Evolutionary conservation across 345 rosid genomes (phyloP).

Genomic region (Eucalyptus polybractea): DNA sequence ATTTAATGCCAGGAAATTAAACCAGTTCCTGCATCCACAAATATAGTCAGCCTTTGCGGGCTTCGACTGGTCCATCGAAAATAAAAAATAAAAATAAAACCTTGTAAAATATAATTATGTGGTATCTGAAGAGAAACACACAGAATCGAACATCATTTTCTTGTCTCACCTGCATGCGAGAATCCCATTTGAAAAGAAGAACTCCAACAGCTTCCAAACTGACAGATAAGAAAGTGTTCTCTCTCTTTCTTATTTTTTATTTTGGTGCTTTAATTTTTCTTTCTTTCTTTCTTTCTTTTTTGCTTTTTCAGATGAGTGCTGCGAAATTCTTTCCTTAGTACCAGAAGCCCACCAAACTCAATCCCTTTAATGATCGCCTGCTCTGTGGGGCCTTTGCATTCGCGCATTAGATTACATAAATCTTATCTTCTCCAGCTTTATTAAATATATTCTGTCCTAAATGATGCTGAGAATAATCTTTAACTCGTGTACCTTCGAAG

Average conservation of each 20-base stretch:
- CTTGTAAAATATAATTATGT: not conserved
- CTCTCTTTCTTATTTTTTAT: not conserved
- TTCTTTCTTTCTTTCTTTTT: not conserved
- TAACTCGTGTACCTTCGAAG: not conserved
- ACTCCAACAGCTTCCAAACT: not conserved
- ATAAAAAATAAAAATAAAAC: not conserved
- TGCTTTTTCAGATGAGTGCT: not conserved
- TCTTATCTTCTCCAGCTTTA: not conserved
- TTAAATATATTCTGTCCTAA: not conserved
- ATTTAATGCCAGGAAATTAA: not conserved
- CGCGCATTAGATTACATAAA: not conserved
- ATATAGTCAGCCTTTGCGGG: not conserved
- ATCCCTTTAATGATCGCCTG: not conserved
- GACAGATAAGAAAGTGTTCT: not conserved
- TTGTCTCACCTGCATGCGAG: not conserved
- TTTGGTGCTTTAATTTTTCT: not conserved
- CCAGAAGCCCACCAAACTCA: not conserved
- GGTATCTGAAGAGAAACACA: not conserved
- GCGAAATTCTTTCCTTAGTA: not conserved
- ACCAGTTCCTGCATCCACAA: not conserved
- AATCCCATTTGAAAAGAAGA: not conserved
- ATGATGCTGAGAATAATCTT: not conserved
- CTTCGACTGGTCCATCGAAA: not conserved
- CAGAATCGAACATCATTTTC: not conserved
- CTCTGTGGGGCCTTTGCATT: not conserved